Conservation (phyloP, 73 alveolate genomes). For the Blepharisma japonicum region DNA sequence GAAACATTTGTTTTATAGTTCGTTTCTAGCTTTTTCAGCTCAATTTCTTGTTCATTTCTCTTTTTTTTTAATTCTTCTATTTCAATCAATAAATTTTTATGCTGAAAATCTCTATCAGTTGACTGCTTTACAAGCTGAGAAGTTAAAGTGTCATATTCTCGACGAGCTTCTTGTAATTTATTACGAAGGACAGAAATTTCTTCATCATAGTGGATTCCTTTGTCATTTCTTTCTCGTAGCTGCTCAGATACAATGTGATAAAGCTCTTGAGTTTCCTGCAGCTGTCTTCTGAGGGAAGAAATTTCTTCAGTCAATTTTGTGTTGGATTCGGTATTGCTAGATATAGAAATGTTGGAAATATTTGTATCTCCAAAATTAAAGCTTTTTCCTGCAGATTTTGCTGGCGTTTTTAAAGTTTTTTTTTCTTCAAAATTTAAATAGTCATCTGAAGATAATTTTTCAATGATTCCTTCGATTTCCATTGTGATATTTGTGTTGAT, state of each 20-base stretch:
- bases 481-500: too few species aligned
- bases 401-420: too few species aligned
- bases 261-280: constrained; percentile 22
- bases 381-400: too few species aligned
- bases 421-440: too few species aligned
- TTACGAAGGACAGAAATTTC: background rate
- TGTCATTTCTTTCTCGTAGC: background rate
- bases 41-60: constrained; percentile 16
- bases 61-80: constrained; percentile 25
- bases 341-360: too few species aligned
- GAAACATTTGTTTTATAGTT: background rate
- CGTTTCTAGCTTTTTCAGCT: background rate
- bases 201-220: background rate
- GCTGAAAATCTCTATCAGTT: constrained; percentile 1
- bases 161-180: background rate
- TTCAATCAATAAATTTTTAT: background rate
- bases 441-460: too few species aligned
- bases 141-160: background rate
- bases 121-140: background rate
- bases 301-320: too few species aligned
- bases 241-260: background rate
- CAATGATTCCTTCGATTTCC: too few species aligned
- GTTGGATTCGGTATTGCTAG: too few species aligned
- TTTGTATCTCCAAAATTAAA: too few species aligned
- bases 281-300: background rate